Evolutionary conservation across 495 filamentous ascomycete genomes (phyloP).

Genomic region (Viridothelium virens): DNA sequence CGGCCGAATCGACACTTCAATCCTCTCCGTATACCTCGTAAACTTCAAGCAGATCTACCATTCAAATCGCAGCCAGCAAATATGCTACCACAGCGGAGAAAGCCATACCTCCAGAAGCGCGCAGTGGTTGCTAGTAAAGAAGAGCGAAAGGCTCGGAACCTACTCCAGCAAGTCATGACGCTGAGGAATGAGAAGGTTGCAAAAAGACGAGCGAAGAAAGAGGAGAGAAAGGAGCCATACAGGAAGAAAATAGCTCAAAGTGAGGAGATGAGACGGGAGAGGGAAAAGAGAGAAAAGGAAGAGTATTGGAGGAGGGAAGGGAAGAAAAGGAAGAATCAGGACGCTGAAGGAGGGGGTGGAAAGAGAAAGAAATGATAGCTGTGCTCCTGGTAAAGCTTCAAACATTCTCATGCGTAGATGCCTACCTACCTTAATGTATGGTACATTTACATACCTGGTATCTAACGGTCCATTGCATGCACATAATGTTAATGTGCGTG

Average conservation of each 20-base stretch:
- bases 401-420: too few relatives aligned
- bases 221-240: conserved; percentile 71
- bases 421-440: too few relatives aligned
- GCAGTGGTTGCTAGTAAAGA: conserved; percentile 77
- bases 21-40: conserved; percentile 77
- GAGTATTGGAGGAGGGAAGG: conserved; percentile 92
- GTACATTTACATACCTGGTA: too few relatives aligned
- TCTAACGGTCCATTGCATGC: too few relatives aligned
- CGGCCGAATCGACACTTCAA: conserved; percentile 83
- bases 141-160: conserved; percentile 77
- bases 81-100: conserved; percentile 67
- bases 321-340: conserved; percentile 75
- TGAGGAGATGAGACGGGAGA: conserved; percentile 68
- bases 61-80: conserved; percentile 85
- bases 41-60: conserved; percentile 75
- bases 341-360: conserved; percentile 58
- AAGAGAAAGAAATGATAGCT: conserved; percentile 51
- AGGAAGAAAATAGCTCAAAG: conserved; percentile 70
- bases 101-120: conserved; percentile 90
- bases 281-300: conserved; percentile 83
- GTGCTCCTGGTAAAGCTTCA: conserved; percentile 3
- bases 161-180: conserved; percentile 90
- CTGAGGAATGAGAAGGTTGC: conserved; percentile 83
- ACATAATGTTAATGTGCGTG: too few relatives aligned
- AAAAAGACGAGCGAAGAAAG: conserved; percentile 73